A percentile compares a stretch with the other conserved stretches of the same genome.
These are phyloP conservation scores for Aspergillus luchuensis DNA, from an alignment of 2,329 filamentous ascomycete species.

Conservation along the genomic window DNA sequence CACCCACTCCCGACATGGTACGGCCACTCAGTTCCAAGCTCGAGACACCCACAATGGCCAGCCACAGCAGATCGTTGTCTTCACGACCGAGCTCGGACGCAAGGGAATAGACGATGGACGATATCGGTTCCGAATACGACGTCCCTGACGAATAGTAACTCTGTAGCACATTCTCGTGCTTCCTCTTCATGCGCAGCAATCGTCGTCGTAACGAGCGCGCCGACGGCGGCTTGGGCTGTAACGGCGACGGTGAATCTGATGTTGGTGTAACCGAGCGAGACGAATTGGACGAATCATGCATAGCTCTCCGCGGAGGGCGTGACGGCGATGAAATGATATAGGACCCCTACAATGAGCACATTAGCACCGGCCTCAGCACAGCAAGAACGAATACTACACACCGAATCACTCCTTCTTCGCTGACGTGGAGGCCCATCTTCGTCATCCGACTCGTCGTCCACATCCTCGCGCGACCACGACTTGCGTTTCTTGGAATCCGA, in stretches of 20 bases:
- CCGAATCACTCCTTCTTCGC: conserved; percentile 83
- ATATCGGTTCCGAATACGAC: conserved; percentile 92
- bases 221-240: conserved; percentile 63
- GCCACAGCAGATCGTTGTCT: conserved; percentile 94
- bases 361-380: conserved; percentile 11
- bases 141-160: conserved; percentile 85
- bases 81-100: conserved; percentile 93
- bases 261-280: conserved; percentile 50
- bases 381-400: conserved; percentile 43
- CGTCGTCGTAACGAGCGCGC: conserved; percentile 71
- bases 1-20: conserved; percentile 75
- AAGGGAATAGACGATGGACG: conserved; percentile 89
- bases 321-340: conserved; percentile 45
- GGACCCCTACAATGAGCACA: conserved; percentile 32
- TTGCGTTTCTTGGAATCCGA: conserved; percentile 67
- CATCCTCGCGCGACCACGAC: conserved; percentile 71
- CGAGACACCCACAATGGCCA: conserved; percentile 91
- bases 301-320: conserved; percentile 45
- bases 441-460: conserved; percentile 67
- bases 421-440: conserved; percentile 76
- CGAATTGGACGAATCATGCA: conserved; percentile 47
- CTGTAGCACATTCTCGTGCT: conserved; percentile 74
- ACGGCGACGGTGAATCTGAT: conserved; percentile 42
- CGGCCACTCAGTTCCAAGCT: conserved; percentile 89
- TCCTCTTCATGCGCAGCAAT: conserved; percentile 71